These are phyloP conservation scores for Ceratocystis huliohia DNA, from an alignment of 2,329 filamentous ascomycete genomes.

Conservation along the genomic window DNA sequence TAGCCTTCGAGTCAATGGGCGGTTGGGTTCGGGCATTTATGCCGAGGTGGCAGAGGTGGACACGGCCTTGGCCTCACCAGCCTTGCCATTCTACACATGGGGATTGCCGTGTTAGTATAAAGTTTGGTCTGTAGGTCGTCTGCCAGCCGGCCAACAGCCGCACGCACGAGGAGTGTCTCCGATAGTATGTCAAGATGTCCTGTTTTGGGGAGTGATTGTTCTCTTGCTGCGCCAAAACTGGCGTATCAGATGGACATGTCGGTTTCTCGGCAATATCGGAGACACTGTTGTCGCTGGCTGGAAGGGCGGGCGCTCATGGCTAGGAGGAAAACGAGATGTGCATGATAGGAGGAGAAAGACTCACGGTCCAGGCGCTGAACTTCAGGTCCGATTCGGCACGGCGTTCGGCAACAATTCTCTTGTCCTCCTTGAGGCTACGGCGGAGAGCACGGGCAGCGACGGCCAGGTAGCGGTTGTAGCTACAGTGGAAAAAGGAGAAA, in stretches of 20 bases:
- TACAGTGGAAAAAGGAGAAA: conserved; percentile 30
- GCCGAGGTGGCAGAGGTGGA: conserved; percentile 34
- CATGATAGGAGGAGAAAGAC: conserved; percentile 7
- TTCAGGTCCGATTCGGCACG: conserved; percentile 79
- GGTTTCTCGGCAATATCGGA: conserved; percentile 27
- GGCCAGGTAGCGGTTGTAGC: conserved; percentile 99
- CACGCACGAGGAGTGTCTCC: too few species aligned
- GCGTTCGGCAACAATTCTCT: conserved; percentile 75
- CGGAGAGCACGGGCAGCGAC: conserved; percentile 90
- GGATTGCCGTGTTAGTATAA: conserved; percentile 21
- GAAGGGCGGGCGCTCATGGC: background rate
- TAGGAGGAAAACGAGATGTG: background rate
- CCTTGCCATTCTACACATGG: conserved; percentile 65
- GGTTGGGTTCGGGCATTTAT: conserved; percentile 5
- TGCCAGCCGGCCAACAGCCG: background rate
- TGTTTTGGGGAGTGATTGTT: too few species aligned
- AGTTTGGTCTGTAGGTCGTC: background rate
- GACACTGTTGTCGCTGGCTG: background rate
- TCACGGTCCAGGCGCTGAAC: conserved; percentile 92
- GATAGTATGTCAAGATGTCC: too few species aligned
- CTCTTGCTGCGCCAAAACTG: too few species aligned
- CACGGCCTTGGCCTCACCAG: conserved; percentile 63
- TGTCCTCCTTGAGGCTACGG: conserved; percentile 91
- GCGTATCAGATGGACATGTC: background rate
- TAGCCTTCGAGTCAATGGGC: background rate